Base-by-base conservation (phyloP, 2,329 filamentous ascomycete species). In the Dryadomyces quercivorus region DNA sequence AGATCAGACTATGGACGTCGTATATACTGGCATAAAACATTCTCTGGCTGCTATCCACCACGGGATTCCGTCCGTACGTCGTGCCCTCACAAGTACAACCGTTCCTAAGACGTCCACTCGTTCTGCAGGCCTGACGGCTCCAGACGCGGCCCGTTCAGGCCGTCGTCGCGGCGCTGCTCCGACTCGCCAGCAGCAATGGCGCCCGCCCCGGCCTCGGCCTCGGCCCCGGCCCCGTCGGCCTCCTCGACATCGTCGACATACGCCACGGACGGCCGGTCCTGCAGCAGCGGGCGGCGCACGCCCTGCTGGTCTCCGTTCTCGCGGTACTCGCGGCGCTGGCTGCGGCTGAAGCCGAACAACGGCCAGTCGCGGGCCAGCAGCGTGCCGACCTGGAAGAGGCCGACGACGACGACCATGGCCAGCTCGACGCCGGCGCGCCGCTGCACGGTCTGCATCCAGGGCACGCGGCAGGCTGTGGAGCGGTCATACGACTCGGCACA, bases 401-500 rank as follows among this genome's bases (percentile, higher is more conserved):
- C 80, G 5, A 80, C 74, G 0, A 69, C 65, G 0, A 81, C 46
- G 0, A 76, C 75, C 26, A 84, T 73, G 0, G 68, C 71, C 50
- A 86, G 71, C 43, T 82, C 70, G 20, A 82, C 61, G 0, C 77
- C 76, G 0, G 80, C 75, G 31, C 74, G 73, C 6, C 67, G 69
- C 63, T 75, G 73, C 65, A 84, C 72, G 46, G 75, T 71, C 26
- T 64, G 67, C n/a, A 70, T 74, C 84, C 83, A 87, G 0, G 73
- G 71, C 1, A 55, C 72, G 10, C 74, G 63, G 55, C 84, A 88
- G 0, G 75, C 64, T 15, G 55, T 62, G 0, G 62, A 64, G 34
- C 79, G 70, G 0, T 70, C 70, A 59, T 73, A 81, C 5, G 48
- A 69, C 63, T 5, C 67, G 59, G 61, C 82, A 85, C 13, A 20